Base-by-base conservation (phyloP, 1,284 basidiomycete genomes). In the Pseudozyma sp. region DNA sequence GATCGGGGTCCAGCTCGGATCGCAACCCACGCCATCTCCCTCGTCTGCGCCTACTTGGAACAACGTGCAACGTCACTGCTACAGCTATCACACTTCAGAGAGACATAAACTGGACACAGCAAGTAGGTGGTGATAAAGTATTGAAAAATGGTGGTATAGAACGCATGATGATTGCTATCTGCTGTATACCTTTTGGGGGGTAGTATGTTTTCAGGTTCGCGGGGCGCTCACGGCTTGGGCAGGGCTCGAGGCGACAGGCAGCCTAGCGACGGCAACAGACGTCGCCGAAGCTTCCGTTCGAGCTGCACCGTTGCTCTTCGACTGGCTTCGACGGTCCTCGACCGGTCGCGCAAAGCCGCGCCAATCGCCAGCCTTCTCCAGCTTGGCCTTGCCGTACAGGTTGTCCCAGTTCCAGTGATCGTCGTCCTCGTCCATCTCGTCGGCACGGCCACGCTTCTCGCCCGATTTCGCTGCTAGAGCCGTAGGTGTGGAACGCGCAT, bases 321-420 rank as follows among this genome's bases (percentile, higher is more conserved):
- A 53, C 47, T 71, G 54, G 31, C 54, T 48, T 31, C 62, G 53
- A 4, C 37, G 54, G 14, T 68, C 66, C 35, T 70, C 68, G 7
- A 51, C 71, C 46, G 71, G 66, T 39, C 66, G 66, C 7, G 71
- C 66, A 31, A 74, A 74, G 3, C 71, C 71, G 9, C 71, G 61
- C 71, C 71, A 74, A 43, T 74, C 71, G 40, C 71, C 71, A 3
- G 66, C 71, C 46, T 68, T 74, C 37, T 74, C 71, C 13, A 74
- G 58, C 54, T 68, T 66, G 37, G 71, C 71, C 14, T 63, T 65
- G 44, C 71, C 71, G 43, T 74, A 74, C 33, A 69, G 58, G 33
- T 74, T 74, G 42, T 74, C 71, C 71, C 71, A 74, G 49, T 68
- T 74, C 62, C 62, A 74, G 40, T 68, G 61, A 37, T 74, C 66